A percentile compares a stretch with the other conserved stretches of the same genome.
Evolutionary conservation across 352 stramenopile genomes (phyloP).

Genomic region (Aphanomyces cochlioides): DNA sequence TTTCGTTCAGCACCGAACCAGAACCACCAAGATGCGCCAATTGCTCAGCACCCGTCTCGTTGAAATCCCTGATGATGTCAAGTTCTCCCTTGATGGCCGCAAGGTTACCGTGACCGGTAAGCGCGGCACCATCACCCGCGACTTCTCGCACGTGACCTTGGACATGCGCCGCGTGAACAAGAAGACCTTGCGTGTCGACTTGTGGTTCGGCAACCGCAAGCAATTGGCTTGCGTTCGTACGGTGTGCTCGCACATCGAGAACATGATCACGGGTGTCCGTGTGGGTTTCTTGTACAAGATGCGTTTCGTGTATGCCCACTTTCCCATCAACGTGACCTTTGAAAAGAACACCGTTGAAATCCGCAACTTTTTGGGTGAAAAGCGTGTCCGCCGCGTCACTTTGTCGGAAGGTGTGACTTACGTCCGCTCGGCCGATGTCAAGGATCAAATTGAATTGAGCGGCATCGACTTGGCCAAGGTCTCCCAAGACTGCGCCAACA

Average conservation of each 20-base stretch:
- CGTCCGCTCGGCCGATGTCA: slow-evolving; percentile 94
- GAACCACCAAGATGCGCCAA: slow-evolving; percentile 67
- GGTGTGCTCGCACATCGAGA: slow-evolving; percentile 98
- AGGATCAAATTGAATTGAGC: slow-evolving; percentile 98
- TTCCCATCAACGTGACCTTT: slow-evolving; percentile 99
- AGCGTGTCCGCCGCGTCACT: slow-evolving; percentile 94
- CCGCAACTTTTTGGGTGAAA: slow-evolving; percentile 99
- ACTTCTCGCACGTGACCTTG: slow-evolving; percentile 98
- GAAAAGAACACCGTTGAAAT: slow-evolving; percentile 95
- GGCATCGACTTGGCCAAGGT: slow-evolving; percentile 98
- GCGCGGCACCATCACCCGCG: slow-evolving; percentile 90
- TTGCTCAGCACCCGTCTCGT: slow-evolving; percentile 92
- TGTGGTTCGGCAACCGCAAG: slow-evolving; percentile 99
- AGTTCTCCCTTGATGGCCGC: slow-evolving; percentile 92
- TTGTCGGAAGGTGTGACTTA: slow-evolving; percentile 94
- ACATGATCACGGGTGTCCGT: slow-evolving; percentile 99
- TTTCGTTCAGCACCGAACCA: slow-evolving; percentile 29
- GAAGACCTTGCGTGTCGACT: slow-evolving; percentile 92
- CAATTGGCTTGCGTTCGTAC: slow-evolving; percentile 97
- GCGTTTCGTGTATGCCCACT: slow-evolving; percentile 99
- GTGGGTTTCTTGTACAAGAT: slow-evolving; percentile 99
- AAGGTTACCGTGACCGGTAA: slow-evolving; percentile 95
- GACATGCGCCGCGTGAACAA: slow-evolving; percentile 92
- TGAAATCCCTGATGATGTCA: slow-evolving; percentile 92
- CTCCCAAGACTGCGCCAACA: slow-evolving; percentile 87